Base-by-base conservation (phyloP, 1,139 yeast genomes). In the Candida sp. region DNA sequence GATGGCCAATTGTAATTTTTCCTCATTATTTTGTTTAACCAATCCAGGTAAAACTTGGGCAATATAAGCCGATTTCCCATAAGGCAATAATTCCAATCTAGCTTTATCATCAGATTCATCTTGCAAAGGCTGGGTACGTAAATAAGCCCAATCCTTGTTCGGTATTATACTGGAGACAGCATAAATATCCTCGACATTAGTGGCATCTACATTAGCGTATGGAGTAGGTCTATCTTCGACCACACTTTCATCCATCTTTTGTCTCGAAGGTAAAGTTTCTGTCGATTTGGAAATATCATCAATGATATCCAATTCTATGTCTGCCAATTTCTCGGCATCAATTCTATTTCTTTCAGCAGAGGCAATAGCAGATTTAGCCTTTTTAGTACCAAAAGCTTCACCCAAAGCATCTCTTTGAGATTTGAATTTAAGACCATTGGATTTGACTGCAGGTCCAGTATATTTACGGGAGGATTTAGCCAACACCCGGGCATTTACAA, bases 351-450 rank as follows among this genome's bases (percentile, higher is more conserved):
- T 81, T 59, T 85, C 95, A 58, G 82, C 66, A 61, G 85, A 91
- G 42, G 80, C 73, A 59, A 95, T 87, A 33, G 96, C 96, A 57
- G 88, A 86, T 69, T 89, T 91, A 48, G 98, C 97, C 68, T 84
- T 91, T 68, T 88, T 89, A 48, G 99, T 91, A 77, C 99, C 99
- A 55, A 93, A 93, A 2, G 95, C 95, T 65, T 89, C 93, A 59
- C 99, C 99, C 57, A 93, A 76, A 3, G 88, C 87, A 50, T 79
- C 87, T 61, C 96, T 78, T 66, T 87, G 88, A 11, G 73, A 70
- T 35, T 73, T 64, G 52, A 72, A 68, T 56, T 82, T 75, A 11
- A 75, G 71, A 48, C 83, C 82, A 32, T 68, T 64, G 55, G 77
- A 81, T 63, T 75, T 81, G 47, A 87, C 73, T 23, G 73, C 66